Conservation (phyloP, 768 basidiomycete species). For the Tulasnella sp. region DNA sequence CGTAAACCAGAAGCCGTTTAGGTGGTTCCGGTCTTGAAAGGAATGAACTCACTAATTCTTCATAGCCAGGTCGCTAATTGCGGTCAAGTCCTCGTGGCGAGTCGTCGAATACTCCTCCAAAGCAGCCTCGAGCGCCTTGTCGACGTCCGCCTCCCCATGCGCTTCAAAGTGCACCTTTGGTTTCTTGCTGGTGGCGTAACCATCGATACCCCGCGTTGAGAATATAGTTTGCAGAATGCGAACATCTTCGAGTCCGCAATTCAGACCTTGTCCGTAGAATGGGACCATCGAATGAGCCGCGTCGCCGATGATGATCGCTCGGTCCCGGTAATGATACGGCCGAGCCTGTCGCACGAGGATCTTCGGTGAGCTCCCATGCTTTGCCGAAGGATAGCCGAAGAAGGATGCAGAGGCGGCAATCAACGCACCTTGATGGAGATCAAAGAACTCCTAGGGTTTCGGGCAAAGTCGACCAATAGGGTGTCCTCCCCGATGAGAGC, state of each 20-base stretch:
- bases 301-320: conserved; percentile 88
- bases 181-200: not conserved
- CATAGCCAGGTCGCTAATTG: conserved; percentile 92
- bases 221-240: conserved; percentile 80
- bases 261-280: conserved; percentile 95
- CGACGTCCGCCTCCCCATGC: not conserved
- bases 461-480: conserved; percentile 74
- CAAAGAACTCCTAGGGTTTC: conserved; percentile 85
- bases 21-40: conserved; percentile 41
- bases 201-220: conserved; percentile 66
- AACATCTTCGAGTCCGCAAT: conserved; percentile 97
- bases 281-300: conserved; percentile 99
- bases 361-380: conserved; percentile 16
- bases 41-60: conserved; percentile 83
- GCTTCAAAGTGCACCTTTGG: conserved; percentile 25
- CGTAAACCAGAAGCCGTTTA: conserved; percentile 3
- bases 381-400: conserved; percentile 32
- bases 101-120: conserved; percentile 78
- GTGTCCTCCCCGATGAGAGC: conserved; percentile 78
- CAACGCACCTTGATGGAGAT: conserved; percentile 86
- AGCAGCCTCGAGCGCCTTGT: conserved; percentile 45
- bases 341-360: conserved; percentile 56
- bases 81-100: conserved; percentile 84
- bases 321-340: conserved; percentile 90
- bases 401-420: conserved; percentile 5